A percentile compares a stretch with the other conserved stretches of the same genome.
Evolutionary conservation across 2,329 filamentous ascomycete genomes (phyloP).

Genomic region (Rhynchosporium agropyri): DNA sequence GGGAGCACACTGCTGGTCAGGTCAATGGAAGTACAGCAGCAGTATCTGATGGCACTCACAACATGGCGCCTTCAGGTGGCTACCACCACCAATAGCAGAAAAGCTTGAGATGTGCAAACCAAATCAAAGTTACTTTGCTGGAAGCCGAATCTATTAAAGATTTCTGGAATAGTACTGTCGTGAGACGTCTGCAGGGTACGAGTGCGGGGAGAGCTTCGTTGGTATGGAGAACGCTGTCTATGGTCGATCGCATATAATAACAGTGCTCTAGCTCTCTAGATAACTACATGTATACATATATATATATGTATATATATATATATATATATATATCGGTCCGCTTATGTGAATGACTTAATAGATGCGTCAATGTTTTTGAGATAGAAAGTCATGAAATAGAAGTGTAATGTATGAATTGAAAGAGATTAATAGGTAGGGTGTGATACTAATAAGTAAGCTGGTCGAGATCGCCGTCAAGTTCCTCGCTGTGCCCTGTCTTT

Average conservation of each 20-base stretch:
- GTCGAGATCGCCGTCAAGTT: slow-evolving; percentile 1
- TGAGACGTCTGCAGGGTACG: slow-evolving; percentile 30
- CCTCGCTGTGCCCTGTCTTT: not conserved
- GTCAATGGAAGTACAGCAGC: slow-evolving; percentile 29
- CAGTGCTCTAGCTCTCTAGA: not conserved
- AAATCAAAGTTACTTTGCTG: not conserved
- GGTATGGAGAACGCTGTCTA: slow-evolving; percentile 19
- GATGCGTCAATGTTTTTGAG: not conserved
- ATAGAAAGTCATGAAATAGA: not conserved
- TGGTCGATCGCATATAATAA: slow-evolving; percentile 6
- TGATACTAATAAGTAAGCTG: not conserved
- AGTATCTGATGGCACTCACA: slow-evolving; percentile 34
- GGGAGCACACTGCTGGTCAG: slow-evolving; percentile 63
- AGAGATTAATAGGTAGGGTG: not conserved
- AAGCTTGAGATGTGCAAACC: slow-evolving; percentile 48
- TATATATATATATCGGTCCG: too few species aligned
- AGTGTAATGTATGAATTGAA: not conserved
- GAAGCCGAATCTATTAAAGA: slow-evolving; percentile 16
- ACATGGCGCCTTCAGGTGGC: slow-evolving; percentile 33
- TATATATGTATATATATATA: too few species aligned
- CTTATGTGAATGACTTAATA: not conserved
- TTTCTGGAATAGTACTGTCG: slow-evolving; percentile 6
- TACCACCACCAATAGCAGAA: slow-evolving; percentile 29
- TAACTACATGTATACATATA: too few species aligned
- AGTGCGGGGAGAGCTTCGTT: slow-evolving; percentile 31